Evolutionary conservation across 371 early-diverging fungal species (phyloP).

Genomic region (Rhizopus microsporus): DNA sequence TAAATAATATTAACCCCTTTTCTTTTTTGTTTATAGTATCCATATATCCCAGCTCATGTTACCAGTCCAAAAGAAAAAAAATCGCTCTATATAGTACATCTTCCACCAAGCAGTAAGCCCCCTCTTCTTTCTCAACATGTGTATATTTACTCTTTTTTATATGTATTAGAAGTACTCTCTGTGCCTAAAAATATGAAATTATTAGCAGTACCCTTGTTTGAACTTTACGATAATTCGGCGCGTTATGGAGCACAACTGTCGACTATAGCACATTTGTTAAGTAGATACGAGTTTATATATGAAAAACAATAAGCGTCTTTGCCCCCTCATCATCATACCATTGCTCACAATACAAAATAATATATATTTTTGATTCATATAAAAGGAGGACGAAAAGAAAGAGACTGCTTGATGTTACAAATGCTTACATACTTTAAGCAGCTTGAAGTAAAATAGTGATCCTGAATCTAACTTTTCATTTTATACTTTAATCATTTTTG

Average conservation of each 20-base stretch:
- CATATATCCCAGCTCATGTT: slow-evolving; percentile 80
- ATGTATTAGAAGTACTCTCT: slow-evolving; percentile 60
- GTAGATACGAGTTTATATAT: slow-evolving; percentile 54
- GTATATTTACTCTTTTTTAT: not conserved
- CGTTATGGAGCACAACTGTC: slow-evolving; percentile 78
- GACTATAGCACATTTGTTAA: slow-evolving; percentile 70
- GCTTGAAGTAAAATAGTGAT: too few species aligned
- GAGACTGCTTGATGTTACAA: too few species aligned
- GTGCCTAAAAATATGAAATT: slow-evolving; percentile 82
- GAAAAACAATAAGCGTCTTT: not conserved
- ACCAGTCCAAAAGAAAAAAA: slow-evolving; percentile 80
- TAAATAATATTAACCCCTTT: not conserved
- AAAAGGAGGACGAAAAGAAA: too few species aligned
- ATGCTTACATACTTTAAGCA: too few species aligned
- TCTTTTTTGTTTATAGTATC: slow-evolving; percentile 55
- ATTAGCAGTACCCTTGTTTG: slow-evolving; percentile 82
- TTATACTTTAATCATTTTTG: too few species aligned
- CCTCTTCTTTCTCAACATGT: not conserved
- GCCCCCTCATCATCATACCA: too few species aligned
- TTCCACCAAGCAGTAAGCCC: slow-evolving; percentile 73
- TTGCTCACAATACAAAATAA: too few species aligned
- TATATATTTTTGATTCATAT: too few species aligned
- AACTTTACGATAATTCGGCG: slow-evolving; percentile 75
- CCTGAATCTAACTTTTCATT: too few species aligned
- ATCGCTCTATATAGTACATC: slow-evolving; percentile 69